phyloP scores from a whole-genome alignment of 2,329 filamentous ascomycete species.

The Chaetomiaceae sp. region DNA sequence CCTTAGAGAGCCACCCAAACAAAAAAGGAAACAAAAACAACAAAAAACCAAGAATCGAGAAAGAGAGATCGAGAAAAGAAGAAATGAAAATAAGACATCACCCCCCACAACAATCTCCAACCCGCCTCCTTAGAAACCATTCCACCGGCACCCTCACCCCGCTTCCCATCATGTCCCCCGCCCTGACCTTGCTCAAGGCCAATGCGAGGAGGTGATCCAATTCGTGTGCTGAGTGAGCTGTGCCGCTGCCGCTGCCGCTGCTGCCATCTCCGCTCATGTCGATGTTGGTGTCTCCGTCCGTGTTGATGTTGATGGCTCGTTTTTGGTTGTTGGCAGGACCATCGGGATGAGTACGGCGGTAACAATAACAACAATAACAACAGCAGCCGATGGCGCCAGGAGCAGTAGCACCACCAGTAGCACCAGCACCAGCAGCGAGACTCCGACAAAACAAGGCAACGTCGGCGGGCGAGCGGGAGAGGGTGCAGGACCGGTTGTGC shows the following conservation, averaged over 20 bases:
- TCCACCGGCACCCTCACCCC: slow-evolving; percentile 19
- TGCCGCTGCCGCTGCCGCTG: not conserved
- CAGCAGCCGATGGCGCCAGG: too few relatives aligned
- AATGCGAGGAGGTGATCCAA: not conserved
- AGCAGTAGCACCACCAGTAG: too few relatives aligned
- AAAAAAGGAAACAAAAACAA: too few relatives aligned
- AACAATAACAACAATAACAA: too few relatives aligned
- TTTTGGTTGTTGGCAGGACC: too few relatives aligned
- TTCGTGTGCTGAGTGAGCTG: not conserved
- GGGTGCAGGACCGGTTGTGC: slow-evolving; percentile 31
- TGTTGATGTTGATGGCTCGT: not conserved
- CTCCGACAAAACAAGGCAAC: slow-evolving; percentile 22
- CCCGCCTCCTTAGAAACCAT: slow-evolving; percentile 29
- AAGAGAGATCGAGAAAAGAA: too few relatives aligned
- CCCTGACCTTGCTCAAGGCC: not conserved
- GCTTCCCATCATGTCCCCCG: not conserved
- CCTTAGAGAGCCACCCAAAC: too few relatives aligned
- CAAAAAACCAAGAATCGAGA: too few relatives aligned
- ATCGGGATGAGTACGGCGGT: too few relatives aligned
- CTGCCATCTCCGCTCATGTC: not conserved
- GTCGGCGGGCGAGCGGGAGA: slow-evolving; percentile 29
- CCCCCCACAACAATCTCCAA: slow-evolving; percentile 28
- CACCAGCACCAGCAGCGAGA: too few relatives aligned
- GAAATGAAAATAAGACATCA: too few relatives aligned
- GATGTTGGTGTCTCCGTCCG: not conserved